These are phyloP conservation scores for Saraca asoca DNA, from an alignment of 331 rosid genomes.

Conservation along the genomic window DNA sequence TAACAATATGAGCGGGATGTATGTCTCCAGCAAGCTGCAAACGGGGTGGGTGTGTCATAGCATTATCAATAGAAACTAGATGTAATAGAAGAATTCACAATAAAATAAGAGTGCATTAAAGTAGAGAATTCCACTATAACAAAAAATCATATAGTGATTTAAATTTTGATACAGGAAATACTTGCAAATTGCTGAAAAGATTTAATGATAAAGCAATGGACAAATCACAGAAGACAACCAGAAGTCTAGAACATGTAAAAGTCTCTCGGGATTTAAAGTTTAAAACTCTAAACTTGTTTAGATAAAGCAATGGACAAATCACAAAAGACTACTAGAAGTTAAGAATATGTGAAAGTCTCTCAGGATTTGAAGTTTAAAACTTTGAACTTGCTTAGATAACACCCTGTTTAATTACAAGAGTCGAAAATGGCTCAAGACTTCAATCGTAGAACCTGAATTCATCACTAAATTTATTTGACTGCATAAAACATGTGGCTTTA, in stretches of 20 bases:
- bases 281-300: background rate
- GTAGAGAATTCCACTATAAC: constrained; percentile 1
- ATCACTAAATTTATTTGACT: background rate
- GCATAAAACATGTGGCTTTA: too few relatives aligned
- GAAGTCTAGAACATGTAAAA: background rate
- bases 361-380: too few relatives aligned
- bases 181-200: constrained; percentile 3
- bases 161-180: constrained; percentile 1
- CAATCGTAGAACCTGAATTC: background rate
- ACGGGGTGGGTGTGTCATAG: constrained; percentile 9
- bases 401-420: too few relatives aligned
- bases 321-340: background rate
- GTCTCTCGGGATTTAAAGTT: background rate
- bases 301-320: background rate
- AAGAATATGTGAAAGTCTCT: background rate
- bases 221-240: background rate
- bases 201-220: constrained; percentile 5
- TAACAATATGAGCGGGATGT: constrained; percentile 56
- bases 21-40: constrained; percentile 72
- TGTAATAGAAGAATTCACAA: constrained; percentile 13
- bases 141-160: background rate
- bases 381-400: background rate
- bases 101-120: background rate
- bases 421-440: background rate
- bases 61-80: constrained; percentile 18